Base-by-base conservation (phyloP, 2,329 filamentous ascomycete species). In the Beauveria scarabaeidicola region DNA sequence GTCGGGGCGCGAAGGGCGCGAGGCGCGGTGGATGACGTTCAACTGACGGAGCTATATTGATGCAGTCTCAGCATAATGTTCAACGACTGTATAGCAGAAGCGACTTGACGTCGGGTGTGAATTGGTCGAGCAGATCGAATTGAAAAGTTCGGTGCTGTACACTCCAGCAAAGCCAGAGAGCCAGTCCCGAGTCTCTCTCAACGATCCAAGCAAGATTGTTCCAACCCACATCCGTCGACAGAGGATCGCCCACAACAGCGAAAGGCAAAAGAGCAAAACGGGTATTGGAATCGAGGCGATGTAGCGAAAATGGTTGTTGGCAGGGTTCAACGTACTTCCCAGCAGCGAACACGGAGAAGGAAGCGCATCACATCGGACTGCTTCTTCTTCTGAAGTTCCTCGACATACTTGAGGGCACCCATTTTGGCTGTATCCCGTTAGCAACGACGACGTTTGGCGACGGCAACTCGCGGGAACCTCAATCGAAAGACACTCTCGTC, bases 341-440 rank as follows among this genome's bases (percentile, higher is more conserved):
- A 99, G 92, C 94, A 99, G 83, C 94, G 92, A 77, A 96, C 91
- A 80, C 91, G 93, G 81, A 97, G 91, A 83, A 99, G 89, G 87
- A 99, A 99, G 84, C 92, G 92, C 84, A 97, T 90, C 77, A 99
- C 89, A 87, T 99, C 94, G 80, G 91, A 96, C 89, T 99, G 94
- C 91, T 99, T 99, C 91, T 96, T 97, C 91, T 99, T 97, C 81
- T 97, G 91, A 84, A 99, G 89, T 87, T 99, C 94, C 88, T 99
- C 95, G 83, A 99, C 91, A 85, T 96, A 99, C 85, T 99, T 99
- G 81, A 97, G 91, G 85, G 93, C 93, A 90, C 94, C 94, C 94
- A 97, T 97, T 86, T 93, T 84, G 77, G 74, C 81, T 83, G 69
- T 19, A 38, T 64, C 55, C 6, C 9, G 65, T 70, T 64, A 72